Conservation (phyloP, 257 asterid species). For the Forsythia suspensa region DNA sequence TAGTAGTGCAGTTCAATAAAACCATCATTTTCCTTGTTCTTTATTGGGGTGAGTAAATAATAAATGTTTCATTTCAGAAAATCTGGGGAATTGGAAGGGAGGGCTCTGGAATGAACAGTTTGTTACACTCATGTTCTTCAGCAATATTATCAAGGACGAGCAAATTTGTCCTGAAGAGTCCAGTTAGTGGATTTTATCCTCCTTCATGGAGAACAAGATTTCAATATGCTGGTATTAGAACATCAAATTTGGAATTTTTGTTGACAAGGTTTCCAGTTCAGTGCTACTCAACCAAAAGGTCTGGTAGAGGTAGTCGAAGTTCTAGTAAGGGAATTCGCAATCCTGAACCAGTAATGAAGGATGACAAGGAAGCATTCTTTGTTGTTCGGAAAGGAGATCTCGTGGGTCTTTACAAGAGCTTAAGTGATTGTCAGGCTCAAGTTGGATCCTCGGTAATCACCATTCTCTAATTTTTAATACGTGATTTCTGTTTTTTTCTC, state of each 20-base stretch:
- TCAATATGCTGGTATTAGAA: conserved; percentile 41
- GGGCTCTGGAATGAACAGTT: conserved; percentile 62
- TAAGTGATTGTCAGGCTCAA: conserved; percentile 96
- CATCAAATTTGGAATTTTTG: conserved; percentile 33
- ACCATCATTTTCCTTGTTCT: neutral
- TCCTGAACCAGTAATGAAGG: conserved; percentile 59
- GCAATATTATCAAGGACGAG: conserved; percentile 43
- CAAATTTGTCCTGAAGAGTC: conserved; percentile 35
- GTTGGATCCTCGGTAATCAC: conserved; percentile 88
- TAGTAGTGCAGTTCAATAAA: neutral
- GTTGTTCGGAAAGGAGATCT: conserved; percentile 95
- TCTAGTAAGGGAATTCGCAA: conserved; percentile 40
- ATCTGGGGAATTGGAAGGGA: conserved; percentile 36
- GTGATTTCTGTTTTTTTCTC: conserved; percentile 1
- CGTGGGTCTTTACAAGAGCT: conserved; percentile 85
- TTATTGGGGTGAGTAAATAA: neutral
- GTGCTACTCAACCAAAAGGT: conserved; percentile 57
- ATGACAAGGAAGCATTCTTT: conserved; percentile 86
- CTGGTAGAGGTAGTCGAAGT: conserved; percentile 36
- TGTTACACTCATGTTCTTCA: conserved; percentile 62
- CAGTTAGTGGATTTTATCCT: conserved; percentile 35
- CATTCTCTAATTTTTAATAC: conserved; percentile 22
- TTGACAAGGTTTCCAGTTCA: conserved; percentile 39
- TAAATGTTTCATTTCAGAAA: conserved; percentile 30
- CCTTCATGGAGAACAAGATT: conserved; percentile 43